These are phyloP conservation scores for Aspergillus sp. DNA, from an alignment of 2,329 filamentous ascomycete species.

Conservation along the genomic window DNA sequence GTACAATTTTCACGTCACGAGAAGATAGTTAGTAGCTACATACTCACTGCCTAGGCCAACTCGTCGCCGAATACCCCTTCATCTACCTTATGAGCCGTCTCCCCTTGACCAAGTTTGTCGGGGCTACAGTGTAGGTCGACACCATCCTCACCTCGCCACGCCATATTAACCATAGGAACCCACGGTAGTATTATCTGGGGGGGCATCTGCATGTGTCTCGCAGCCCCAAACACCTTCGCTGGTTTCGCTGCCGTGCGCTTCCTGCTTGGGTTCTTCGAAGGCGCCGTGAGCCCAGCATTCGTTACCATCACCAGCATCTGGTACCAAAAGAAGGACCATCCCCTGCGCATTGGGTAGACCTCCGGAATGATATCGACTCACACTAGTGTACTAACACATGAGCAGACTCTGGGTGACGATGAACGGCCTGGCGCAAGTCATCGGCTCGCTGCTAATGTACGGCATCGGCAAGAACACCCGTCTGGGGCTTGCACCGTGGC, in stretches of 20 bases:
- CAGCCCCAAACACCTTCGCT: conserved; percentile 39
- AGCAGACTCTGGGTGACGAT: conserved; percentile 38
- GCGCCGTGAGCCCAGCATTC: conserved; percentile 46
- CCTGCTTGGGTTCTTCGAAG: conserved; percentile 46
- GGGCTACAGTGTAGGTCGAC: conserved; percentile 39
- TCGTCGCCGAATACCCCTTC: conserved; percentile 48
- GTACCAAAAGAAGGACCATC: conserved; percentile 40
- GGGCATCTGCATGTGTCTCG: conserved; percentile 44
- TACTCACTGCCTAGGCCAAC: conserved; percentile 26
- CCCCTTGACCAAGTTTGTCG: conserved; percentile 48
- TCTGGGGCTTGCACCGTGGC: conserved; percentile 43
- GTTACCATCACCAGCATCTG: conserved; percentile 46
- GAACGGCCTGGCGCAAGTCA: conserved; percentile 47
- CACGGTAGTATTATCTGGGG: conserved; percentile 43
- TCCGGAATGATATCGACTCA: not conserved
- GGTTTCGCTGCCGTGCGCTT: conserved; percentile 42
- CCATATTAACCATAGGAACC: not conserved
- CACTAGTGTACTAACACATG: not conserved
- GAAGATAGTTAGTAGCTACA: too few species aligned
- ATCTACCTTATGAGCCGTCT: conserved; percentile 51
- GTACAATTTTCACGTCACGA: conserved; percentile 9
- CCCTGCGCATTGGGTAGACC: conserved; percentile 23
- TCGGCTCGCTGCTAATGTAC: conserved; percentile 50
- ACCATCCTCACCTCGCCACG: not conserved
- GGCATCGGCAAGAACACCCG: conserved; percentile 47